Percentiles rank a stretch among this genome's conserved stretches.
These are phyloP conservation scores for Pythium apleroticum DNA, from an alignment of 352 stramenopile species.

Conservation along the genomic window DNA sequence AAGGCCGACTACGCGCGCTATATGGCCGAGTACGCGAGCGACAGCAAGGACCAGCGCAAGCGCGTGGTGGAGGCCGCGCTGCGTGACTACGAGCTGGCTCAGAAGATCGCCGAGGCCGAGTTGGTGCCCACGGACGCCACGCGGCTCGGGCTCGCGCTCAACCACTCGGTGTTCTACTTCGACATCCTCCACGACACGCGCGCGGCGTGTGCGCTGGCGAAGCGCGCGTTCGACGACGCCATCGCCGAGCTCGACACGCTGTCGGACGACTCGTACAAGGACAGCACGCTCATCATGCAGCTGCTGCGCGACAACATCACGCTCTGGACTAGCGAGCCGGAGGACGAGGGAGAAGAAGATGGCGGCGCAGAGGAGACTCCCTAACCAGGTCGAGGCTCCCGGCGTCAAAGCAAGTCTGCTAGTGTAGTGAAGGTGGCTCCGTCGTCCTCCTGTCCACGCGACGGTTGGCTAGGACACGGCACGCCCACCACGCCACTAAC, in stretches of 20 bases:
- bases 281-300: slow-evolving; percentile 99
- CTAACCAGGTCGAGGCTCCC: neutral
- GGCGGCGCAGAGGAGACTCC: neutral
- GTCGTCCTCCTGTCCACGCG: neutral
- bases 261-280: slow-evolving; percentile 99
- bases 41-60: neutral
- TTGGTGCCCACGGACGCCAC: slow-evolving; percentile 29
- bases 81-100: slow-evolving; percentile 25
- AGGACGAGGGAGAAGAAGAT: neutral
- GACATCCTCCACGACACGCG: slow-evolving; percentile 97
- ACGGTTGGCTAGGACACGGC: neutral
- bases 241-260: slow-evolving; percentile 99
- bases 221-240: slow-evolving; percentile 98
- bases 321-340: slow-evolving; percentile 87
- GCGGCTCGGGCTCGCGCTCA: slow-evolving; percentile 36
- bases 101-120: slow-evolving; percentile 17
- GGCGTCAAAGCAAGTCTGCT: no score
- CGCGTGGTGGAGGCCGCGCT: slow-evolving; percentile 11
- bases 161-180: slow-evolving; percentile 97
- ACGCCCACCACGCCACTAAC: neutral
- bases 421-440: neutral
- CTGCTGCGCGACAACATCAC: slow-evolving; percentile 99
- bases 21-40: slow-evolving; percentile 14
- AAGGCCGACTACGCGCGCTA: slow-evolving; percentile 46
- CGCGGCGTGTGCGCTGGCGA: slow-evolving; percentile 92